Evolutionary conservation across 352 stramenopile species (phyloP), one percentile per base, ranked within the genome.

Genomic region (Pythium dissotocum): DNA sequence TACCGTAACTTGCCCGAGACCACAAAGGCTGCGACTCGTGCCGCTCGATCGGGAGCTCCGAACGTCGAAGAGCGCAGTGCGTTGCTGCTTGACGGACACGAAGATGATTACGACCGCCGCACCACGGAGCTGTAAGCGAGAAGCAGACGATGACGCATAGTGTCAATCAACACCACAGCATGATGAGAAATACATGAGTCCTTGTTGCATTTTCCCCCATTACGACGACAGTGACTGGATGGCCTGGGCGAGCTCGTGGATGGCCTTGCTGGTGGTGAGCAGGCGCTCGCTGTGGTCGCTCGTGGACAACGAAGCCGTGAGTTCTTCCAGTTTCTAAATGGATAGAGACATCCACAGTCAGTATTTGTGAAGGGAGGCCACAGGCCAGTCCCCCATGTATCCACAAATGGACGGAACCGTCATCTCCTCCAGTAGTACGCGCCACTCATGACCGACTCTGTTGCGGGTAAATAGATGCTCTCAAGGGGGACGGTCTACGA

Each of bases 301-400:
- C 5, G 78, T 68, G 16, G 79, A 86, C 8, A 94, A 69, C 16
- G 81, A 83, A 32, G 78, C 61, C 21, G 82, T 80, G 57, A 91
- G 72, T 21, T 81, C 71, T 70, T 76, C 78, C 61, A 94, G 85
- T 92, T 92, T 94, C 86, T 94, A 69, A 55, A 48, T 38, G 21
- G 24, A 35, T 56, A 56, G 4, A 56, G 28, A 56, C n/a, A 14
- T 24, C 46, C 36, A 33, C 26, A 36, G 26, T 38, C 30, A 33
- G 33, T 36, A 59, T 2, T 32, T 46, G 9, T 18, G 18, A 14
- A 13, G 6, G 44, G 13, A 2, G 32, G 44, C n/a, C 44, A 5
- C 42, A n/a, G 4, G n/a, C 44, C 44, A 52, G 21, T 52, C 44
- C 44, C 44, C 44, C 44, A 52, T 52, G 18, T n/a, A n/a, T n/a